Percentiles rank a stretch among this genome's conserved stretches.
These are phyloP conservation scores for Globisporangium okanoganense DNA, from an alignment of 352 stramenopile species.

Conservation along the genomic window DNA sequence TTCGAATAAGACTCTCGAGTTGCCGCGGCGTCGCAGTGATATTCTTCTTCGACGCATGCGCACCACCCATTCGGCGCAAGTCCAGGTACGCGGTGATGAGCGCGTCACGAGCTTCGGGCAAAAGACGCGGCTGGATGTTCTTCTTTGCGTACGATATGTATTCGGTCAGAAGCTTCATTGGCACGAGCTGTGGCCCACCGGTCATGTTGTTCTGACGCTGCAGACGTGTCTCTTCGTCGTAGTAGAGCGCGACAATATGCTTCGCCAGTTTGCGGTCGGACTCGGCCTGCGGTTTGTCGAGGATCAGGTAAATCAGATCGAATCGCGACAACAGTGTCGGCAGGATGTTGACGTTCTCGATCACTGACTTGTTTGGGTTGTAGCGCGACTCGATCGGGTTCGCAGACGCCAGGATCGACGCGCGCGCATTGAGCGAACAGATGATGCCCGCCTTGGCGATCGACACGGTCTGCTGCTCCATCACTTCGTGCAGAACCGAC, in stretches of 20 bases:
- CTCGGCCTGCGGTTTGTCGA: conserved; percentile 95
- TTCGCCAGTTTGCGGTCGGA: conserved; percentile 94
- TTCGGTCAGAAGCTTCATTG: conserved; percentile 86
- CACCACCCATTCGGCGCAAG: conserved; percentile 73
- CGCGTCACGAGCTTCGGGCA: conserved; percentile 84
- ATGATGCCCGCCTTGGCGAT: conserved; percentile 99
- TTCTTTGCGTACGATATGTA: conserved; percentile 97
- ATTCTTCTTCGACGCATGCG: conserved; percentile 83
- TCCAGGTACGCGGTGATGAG: conserved; percentile 94
- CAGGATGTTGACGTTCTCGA: conserved; percentile 49
- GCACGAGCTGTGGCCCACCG: conserved; percentile 55
- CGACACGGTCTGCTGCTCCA: conserved; percentile 98
- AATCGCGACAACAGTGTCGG: conserved; percentile 96
- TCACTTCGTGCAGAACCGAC: conserved; percentile 98
- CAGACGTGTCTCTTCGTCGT: conserved; percentile 72
- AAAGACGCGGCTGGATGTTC: conserved; percentile 90
- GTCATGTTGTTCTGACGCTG: conserved; percentile 31
- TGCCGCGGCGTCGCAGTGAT: conserved; percentile 98
- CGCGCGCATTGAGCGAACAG: conserved; percentile 59
- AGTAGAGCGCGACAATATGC: conserved; percentile 98
- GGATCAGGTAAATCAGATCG: conserved; percentile 99
- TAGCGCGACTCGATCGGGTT: conserved; percentile 99
- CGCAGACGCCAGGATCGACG: conserved; percentile 97
- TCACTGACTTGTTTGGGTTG: conserved; percentile 94
- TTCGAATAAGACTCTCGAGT: conserved; percentile 98